Conservation (phyloP, 495 filamentous ascomycete species). For the Xylaria sp. region DNA sequence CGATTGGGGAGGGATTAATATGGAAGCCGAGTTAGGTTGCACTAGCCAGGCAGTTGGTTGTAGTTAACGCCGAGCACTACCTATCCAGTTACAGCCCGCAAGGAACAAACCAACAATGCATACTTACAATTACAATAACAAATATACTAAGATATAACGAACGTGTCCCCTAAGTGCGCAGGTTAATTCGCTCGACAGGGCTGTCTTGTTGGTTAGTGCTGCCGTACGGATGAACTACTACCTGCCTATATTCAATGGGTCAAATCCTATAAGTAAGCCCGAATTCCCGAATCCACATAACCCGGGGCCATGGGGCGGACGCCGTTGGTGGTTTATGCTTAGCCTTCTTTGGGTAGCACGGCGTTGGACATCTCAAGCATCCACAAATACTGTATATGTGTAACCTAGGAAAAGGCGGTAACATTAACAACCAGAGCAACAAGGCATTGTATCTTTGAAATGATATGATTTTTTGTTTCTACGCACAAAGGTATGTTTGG, state of each 20-base stretch:
- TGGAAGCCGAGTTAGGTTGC: not conserved
- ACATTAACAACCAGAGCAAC: not conserved
- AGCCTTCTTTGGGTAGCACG: not conserved
- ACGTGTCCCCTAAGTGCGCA: not conserved
- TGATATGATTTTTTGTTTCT: not conserved
- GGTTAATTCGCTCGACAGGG: not conserved
- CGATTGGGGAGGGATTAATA: not conserved
- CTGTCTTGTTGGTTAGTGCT: not conserved
- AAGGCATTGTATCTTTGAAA: not conserved
- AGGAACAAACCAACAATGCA: not conserved
- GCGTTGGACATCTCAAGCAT: no score
- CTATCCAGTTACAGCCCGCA: not conserved
- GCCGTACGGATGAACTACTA: not conserved
- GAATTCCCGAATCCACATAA: not conserved
- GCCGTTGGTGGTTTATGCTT: not conserved
- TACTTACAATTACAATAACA: constrained; percentile 37
- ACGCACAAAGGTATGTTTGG: no score
- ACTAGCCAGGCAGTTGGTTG: not conserved
- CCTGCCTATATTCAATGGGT: no score
- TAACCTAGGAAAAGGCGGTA: not conserved
- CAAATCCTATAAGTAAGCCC: not conserved
- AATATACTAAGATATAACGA: not conserved
- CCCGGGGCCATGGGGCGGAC: not conserved
- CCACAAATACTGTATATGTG: not conserved
- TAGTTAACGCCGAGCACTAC: not conserved